Conservation (phyloP, 2,329 filamentous ascomycete genomes). For the Escovopsis sp. region DNA sequence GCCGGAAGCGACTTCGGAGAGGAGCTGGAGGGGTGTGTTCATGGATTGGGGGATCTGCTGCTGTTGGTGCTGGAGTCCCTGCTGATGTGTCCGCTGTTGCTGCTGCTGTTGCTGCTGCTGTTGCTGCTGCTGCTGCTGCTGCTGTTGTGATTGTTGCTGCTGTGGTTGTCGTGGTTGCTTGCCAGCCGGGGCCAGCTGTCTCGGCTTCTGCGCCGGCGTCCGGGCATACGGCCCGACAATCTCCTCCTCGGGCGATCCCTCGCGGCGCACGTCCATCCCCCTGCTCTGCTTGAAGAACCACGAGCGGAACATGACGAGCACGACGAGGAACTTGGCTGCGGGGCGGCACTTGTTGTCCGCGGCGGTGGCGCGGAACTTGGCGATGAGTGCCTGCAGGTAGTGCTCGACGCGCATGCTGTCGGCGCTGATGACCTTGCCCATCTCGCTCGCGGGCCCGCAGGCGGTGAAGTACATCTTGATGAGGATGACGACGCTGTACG, state of each 20-base stretch:
- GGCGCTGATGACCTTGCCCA: conserved; percentile 55
- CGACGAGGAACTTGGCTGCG: conserved; percentile 55
- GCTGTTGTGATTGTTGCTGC: background rate
- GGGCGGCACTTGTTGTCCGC: conserved; percentile 49
- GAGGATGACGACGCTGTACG: conserved; percentile 56
- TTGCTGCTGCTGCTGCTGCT: conserved; percentile 6
- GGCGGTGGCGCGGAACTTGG: conserved; percentile 50
- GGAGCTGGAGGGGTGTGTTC: conserved; percentile 40
- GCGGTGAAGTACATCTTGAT: conserved; percentile 62
- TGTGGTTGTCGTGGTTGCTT: too few species aligned
- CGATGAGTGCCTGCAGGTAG: conserved; percentile 56
- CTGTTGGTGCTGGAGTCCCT: conserved; percentile 4
- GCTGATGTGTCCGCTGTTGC: background rate
- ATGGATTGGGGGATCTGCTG: conserved; percentile 15
- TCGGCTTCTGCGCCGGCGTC: conserved; percentile 4
- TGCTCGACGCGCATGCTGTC: conserved; percentile 49
- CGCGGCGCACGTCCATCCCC: conserved; percentile 1
- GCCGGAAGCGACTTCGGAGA: conserved; percentile 41
- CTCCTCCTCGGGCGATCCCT: background rate
- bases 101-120: too few species aligned
- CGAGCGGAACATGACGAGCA: conserved; percentile 53
- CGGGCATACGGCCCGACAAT: background rate
- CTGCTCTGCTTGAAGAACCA: conserved; percentile 48
- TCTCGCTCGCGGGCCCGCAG: conserved; percentile 45
- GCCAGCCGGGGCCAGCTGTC: conserved; percentile 1